phyloP scores from a whole-genome alignment of 1,284 basidiomycete genomes.

The Porogramme epimiltina region DNA sequence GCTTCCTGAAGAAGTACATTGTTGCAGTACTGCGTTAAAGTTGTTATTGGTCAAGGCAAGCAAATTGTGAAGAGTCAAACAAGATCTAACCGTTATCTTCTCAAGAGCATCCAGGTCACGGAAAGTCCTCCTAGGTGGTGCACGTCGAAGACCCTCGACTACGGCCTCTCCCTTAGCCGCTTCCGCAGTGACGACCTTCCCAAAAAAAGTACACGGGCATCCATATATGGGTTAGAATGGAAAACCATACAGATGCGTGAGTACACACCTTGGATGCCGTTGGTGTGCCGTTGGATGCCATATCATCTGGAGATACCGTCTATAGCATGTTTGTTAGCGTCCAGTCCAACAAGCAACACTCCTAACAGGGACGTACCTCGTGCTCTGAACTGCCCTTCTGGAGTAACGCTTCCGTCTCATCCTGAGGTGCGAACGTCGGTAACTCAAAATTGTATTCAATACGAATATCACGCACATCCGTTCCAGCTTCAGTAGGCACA shows the following conservation, averaged over 20 bases:
- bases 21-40: constrained; percentile 60
- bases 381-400: neutral
- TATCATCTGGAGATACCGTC: neutral
- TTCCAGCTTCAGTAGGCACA: constrained; percentile 16
- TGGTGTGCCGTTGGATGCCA: too few species aligned
- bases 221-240: too few species aligned
- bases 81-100: constrained; percentile 51
- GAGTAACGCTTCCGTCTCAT: constrained; percentile 8
- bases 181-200: too few species aligned
- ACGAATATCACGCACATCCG: constrained; percentile 15
- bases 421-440: constrained; percentile 5
- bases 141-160: neutral
- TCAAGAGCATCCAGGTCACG: constrained; percentile 54
- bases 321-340: neutral
- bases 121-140: constrained; percentile 12
- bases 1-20: constrained; percentile 71
- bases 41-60: neutral
- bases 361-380: constrained; percentile 1
- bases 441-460: neutral
- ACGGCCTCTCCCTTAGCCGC: neutral
- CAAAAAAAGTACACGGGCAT: too few species aligned
- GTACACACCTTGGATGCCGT: too few species aligned
- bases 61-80: neutral
- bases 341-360: neutral
- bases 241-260: too few species aligned